Evolutionary conservation across 257 asterid species (phyloP).

Genomic region (Ilex aquifolium): DNA sequence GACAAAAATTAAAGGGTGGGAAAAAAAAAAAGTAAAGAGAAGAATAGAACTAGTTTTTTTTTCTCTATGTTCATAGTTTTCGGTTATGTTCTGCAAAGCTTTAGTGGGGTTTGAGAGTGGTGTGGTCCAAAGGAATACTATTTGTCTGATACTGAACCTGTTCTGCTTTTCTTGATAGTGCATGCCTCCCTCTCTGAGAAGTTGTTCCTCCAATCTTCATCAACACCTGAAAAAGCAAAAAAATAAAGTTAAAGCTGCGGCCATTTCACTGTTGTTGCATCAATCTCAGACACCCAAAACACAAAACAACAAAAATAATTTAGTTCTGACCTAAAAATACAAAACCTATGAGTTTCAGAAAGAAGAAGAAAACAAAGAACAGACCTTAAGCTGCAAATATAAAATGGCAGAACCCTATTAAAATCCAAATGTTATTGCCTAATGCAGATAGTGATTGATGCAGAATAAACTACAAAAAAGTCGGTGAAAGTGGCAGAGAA

Average conservation of each 20-base stretch:
- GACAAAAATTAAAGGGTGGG: constrained; percentile 7
- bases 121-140: constrained; percentile 65
- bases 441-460: constrained; percentile 16
- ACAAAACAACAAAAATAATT: constrained; percentile 13
- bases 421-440: constrained; percentile 16
- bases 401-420: constrained; percentile 18
- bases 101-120: constrained; percentile 13
- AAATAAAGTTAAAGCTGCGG: constrained; percentile 43
- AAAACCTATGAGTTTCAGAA: constrained; percentile 19
- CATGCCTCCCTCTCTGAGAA: constrained; percentile 69
- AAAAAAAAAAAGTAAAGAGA: neutral
- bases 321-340: constrained; percentile 13
- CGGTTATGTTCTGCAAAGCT: neutral
- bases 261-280: constrained; percentile 33
- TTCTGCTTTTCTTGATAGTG: constrained; percentile 84
- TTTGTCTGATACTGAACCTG: constrained; percentile 59
- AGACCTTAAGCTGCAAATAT: constrained; percentile 29
- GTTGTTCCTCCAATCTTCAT: constrained; percentile 90
- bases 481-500: constrained; percentile 1
- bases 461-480: constrained; percentile 8
- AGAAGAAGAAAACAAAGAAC: constrained; percentile 20
- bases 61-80: constrained; percentile 28
- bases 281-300: constrained; percentile 39
- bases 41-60: neutral
- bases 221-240: constrained; percentile 77